These are phyloP conservation scores for Starmerella vaccinii DNA, from an alignment of 805 yeast genomes.

Conservation along the genomic window DNA sequence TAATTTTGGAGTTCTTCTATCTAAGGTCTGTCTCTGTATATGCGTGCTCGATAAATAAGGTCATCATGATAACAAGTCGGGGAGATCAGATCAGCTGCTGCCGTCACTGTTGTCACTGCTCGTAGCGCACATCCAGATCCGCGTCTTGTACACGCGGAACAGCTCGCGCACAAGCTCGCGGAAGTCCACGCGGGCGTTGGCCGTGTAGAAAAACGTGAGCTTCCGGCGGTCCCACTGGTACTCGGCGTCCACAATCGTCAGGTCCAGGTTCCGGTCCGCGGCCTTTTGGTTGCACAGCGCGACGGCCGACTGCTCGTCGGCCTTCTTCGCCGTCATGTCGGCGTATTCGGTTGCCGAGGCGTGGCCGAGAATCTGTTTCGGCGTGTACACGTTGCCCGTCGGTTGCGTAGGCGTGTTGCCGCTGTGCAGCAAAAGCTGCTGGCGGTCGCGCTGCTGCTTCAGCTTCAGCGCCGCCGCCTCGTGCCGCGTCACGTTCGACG, in stretches of 20 bases:
- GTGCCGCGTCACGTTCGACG: conserved; percentile 47
- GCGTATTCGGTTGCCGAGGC: conserved; percentile 54
- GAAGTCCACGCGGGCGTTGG: conserved; percentile 60
- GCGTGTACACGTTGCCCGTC: conserved; percentile 48
- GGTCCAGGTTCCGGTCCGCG: conserved; percentile 38
- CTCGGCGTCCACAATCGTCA: conserved; percentile 68
- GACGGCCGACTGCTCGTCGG: conserved; percentile 63
- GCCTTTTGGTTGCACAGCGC: conserved; percentile 52
- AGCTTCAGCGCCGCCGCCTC: conserved; percentile 60
- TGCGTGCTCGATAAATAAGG: conserved; percentile 4
- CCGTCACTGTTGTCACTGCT: neutral
- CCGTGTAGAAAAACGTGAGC: conserved; percentile 63
- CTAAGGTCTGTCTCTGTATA: neutral
- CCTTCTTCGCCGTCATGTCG: conserved; percentile 47
- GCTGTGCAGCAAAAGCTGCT: conserved; percentile 39
- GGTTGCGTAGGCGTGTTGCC: conserved; percentile 20
- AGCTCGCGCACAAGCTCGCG: conserved; percentile 67
- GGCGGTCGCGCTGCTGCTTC: conserved; percentile 61
- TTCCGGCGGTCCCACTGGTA: conserved; percentile 79
- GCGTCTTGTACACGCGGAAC: conserved; percentile 63
- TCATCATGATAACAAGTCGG: neutral
- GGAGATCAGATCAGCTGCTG: neutral
- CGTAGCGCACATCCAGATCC: conserved; percentile 82
- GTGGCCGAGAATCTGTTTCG: conserved; percentile 54
- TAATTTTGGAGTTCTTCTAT: neutral